Evolutionary conservation across 306 rosid species (phyloP), one percentile per base, ranked within the genome.

Genomic region (Argentina anserina): DNA sequence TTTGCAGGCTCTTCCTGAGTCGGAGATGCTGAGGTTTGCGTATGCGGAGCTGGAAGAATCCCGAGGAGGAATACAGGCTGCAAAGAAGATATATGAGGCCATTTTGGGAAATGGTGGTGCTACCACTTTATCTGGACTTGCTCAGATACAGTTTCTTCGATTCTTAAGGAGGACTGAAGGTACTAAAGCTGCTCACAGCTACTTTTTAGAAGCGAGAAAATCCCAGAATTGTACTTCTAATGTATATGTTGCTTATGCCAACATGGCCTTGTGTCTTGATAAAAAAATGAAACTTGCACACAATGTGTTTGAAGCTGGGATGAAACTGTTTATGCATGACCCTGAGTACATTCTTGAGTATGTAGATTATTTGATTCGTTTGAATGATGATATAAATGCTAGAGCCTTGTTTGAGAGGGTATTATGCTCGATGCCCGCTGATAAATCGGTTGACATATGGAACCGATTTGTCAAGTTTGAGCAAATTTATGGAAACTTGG

Each of bases 21-120:
- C 91, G 2, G 90, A 88, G 74, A 78, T 90, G 96, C 87, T 92
- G 41, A 86, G 90, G 67, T 92, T 87, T 87, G 98, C 97, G 41
- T 92, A 87, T 67, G 96, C 98, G 3, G 98, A 92, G 84, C 83
- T 92, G 76, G 97, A 92, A 79, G 97, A 92, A 74, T 90, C 96
- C 45, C 91, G 93, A 79, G 97, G 97, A 28, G 90, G 89, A 83
- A 86, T 90, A 76, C 91, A 86, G 92, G 95, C 97, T 66, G 97
- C 98, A 65, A 92, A 88, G 90, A 90, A 84, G 84, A 86, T 92
- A 73, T 87, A 90, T 37, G 98, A 92, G 84, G 76, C 81, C 86
- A 82, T 92, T 69, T 71, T 90, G 69, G 92, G 88, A 61, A 91
- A 87, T 60, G 65, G 41, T 73, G 86, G 87, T 36, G 87, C 65